phyloP scores from a whole-genome alignment of 208 protist genomes.

The Leishmania gerbilli region DNA sequence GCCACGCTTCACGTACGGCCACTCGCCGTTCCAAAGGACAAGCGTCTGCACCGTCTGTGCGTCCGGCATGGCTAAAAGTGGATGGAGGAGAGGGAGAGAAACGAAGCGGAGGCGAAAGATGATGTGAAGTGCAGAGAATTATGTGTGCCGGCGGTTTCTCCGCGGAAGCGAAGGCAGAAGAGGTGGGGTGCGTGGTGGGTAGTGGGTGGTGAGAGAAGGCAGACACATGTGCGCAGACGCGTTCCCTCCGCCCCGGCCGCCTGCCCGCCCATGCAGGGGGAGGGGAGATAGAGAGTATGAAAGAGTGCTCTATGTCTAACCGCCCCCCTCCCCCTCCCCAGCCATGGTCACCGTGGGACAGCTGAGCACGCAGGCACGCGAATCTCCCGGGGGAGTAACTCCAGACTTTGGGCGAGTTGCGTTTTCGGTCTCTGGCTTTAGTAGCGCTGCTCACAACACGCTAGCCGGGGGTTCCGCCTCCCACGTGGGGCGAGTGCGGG shows the following conservation, averaged over 20 bases:
- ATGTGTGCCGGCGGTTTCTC: background rate
- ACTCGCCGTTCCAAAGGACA: slow-evolving; percentile 77
- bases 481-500: background rate
- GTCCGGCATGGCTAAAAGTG: slow-evolving; percentile 5
- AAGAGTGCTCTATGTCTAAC: background rate
- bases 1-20: slow-evolving; percentile 66
- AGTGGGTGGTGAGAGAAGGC: background rate
- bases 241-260: background rate
- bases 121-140: background rate
- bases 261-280: background rate
- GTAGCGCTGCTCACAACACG: background rate
- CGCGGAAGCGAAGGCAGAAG: background rate
- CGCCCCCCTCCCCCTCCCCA: no score
- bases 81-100: background rate
- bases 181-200: background rate
- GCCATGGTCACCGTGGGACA: background rate
- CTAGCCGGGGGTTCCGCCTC: background rate
- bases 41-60: slow-evolving; percentile 22
- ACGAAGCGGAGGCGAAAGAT: background rate
- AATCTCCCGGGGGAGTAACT: background rate
- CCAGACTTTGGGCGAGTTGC: background rate
- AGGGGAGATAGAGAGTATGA: background rate
- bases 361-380: background rate
- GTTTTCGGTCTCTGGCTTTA: background rate
- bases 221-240: background rate